phyloP scores from a whole-genome alignment of 2,329 filamentous ascomycete genomes.

The Talaromyces atroroseus region DNA sequence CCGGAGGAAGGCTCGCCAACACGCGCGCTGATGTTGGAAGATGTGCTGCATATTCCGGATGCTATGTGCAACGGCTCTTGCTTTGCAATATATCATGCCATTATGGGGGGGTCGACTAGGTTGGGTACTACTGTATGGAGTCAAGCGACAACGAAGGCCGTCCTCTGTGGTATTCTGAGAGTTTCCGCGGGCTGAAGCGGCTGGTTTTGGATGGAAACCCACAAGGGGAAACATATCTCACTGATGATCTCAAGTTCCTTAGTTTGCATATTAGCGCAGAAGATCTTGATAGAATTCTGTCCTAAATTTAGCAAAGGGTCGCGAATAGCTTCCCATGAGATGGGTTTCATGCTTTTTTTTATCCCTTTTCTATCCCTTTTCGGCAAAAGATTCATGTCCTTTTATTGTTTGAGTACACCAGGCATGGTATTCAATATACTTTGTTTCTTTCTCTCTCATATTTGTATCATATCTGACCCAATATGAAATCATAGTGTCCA shows the following conservation, averaged over 20 bases:
- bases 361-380: no score
- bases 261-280: not conserved
- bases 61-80: constrained; percentile 3
- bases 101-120: not conserved
- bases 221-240: constrained; percentile 4
- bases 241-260: not conserved
- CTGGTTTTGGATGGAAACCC: constrained; percentile 4
- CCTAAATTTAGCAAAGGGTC: not conserved
- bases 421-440: no score
- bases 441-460: no score
- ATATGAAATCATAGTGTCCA: no score
- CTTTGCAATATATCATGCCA: not conserved
- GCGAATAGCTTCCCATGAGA: no score
- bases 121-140: not conserved
- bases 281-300: not conserved
- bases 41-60: constrained; percentile 4
- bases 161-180: not conserved
- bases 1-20: not conserved
- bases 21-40: not conserved
- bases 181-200: not conserved
- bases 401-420: no score
- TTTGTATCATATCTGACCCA: no score
- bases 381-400: no score
- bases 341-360: no score
- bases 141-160: not conserved